Percentiles rank a stretch among this genome's conserved stretches.
Evolutionary conservation across 202 grass and related monocot genomes (phyloP).

Genomic region (Sporobolus alterniflorus): DNA sequence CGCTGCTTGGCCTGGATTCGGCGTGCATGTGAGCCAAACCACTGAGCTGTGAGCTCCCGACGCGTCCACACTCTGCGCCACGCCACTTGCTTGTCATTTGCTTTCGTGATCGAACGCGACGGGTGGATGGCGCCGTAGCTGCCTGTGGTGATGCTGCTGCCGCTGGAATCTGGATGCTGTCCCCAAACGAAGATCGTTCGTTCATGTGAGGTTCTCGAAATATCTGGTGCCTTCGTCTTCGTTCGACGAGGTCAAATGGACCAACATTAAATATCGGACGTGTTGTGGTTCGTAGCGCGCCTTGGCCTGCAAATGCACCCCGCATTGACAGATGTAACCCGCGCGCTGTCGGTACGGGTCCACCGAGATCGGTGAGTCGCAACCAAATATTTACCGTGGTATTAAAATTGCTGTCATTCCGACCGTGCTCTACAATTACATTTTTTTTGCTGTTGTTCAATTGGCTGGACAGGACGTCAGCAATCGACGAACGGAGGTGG

Average conservation of each 20-base stretch:
- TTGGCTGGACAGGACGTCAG: too few relatives aligned
- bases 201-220: conserved; percentile 19
- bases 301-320: too few relatives aligned
- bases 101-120: background rate
- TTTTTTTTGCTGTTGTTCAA: too few relatives aligned
- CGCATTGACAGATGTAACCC: background rate
- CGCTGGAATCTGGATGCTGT: too few relatives aligned
- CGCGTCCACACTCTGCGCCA: conserved; percentile 29
- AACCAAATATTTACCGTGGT: too few relatives aligned
- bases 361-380: too few relatives aligned
- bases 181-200: background rate
- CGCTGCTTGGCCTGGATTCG: background rate
- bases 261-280: background rate
- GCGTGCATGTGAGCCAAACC: background rate
- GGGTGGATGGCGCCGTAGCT: background rate
- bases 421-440: too few relatives aligned
- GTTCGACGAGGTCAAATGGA: background rate
- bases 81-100: too few relatives aligned
- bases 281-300: background rate
- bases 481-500: too few relatives aligned
- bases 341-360: background rate
- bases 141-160: background rate
- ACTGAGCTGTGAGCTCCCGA: background rate
- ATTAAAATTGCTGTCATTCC: too few relatives aligned
- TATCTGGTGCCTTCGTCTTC: conserved; percentile 15